These are phyloP conservation scores for Triticum monococcum DNA, from an alignment of 176 grass and related monocot species.

Conservation along the genomic window DNA sequence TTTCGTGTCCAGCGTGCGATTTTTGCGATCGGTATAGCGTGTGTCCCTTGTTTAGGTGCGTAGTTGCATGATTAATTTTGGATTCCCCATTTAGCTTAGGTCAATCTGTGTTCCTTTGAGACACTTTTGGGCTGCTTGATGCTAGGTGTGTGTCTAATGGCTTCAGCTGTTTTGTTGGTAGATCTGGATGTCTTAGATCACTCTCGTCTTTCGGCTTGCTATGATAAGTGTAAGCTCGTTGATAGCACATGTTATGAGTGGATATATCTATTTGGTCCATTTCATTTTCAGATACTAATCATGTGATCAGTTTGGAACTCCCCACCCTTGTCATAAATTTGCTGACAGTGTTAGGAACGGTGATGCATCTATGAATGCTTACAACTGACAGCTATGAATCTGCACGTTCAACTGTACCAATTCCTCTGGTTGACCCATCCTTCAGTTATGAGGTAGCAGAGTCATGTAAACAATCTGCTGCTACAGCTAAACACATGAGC, in stretches of 20 bases:
- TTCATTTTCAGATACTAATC: neutral
- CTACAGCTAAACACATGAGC: neutral
- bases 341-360: neutral
- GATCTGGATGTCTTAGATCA: constrained; percentile 21
- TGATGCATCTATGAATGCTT: neutral
- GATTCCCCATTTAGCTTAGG: neutral
- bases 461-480: neutral
- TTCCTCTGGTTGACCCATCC: neutral
- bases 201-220: neutral
- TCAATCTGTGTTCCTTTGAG: neutral
- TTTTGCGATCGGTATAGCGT: neutral
- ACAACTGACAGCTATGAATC: neutral
- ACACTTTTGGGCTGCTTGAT: neutral
- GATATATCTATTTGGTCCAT: neutral
- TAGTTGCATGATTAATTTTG: neutral
- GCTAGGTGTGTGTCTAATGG: neutral
- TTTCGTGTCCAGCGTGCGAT: neutral
- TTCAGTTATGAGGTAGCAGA: neutral
- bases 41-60: neutral
- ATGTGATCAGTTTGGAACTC: neutral
- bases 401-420: neutral
- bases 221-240: neutral
- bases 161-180: constrained; percentile 16
- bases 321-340: neutral
- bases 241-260: neutral